Evolutionary conservation across 768 basidiomycete genomes (phyloP), one percentile per base, ranked within the genome.

Genomic region (Trichaptum fuscoviolaceum): DNA sequence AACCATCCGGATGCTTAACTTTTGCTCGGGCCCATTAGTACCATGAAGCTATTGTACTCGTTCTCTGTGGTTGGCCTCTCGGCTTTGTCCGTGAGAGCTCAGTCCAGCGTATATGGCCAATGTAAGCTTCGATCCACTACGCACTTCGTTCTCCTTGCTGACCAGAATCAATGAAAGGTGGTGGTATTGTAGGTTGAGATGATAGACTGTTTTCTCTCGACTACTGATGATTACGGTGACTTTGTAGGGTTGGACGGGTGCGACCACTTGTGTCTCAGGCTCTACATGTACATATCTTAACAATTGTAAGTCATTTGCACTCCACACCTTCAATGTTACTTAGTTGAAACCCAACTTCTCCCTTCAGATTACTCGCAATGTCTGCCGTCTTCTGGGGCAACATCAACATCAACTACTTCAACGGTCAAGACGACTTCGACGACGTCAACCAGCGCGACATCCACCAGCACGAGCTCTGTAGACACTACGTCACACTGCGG

Each of bases 241-340:
- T 12, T 15, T 52, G 42, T 52, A 52, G 42, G 79, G 79, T 71
- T 72, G 73, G 78, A 71, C 70, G 12, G 70, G 81, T 73, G n/a
- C 73, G 12, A 75, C 75, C 18, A 73, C 81, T 15, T 84, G 82
- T 64, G 73, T 78, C 30, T 25, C 78, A 7, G 81, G 81, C 6
- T 76, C 74, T 30, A 73, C 73, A 7, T 83, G 82, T 70, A 75
- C 73, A 9, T 73, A 70, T 57, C 69, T 69, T 20, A 83, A 82
- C 69, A 52, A 76, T 3, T 83, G 75, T 65, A 83, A 81, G 68
- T 80, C 77, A 9, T 82, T 83, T 68, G 83, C 81, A 69, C 72
- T 83, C 23, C 80, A 73, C 1, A 70, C 62, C 42, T 58, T 26
- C 3, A 2, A 61, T 20, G 1, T 5, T 24, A 6, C 15, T 12